Evolutionary conservation across 164 flowering plant species (phyloP), one percentile per base, ranked within the genome.

Genomic region (Sextonia rubra): DNA sequence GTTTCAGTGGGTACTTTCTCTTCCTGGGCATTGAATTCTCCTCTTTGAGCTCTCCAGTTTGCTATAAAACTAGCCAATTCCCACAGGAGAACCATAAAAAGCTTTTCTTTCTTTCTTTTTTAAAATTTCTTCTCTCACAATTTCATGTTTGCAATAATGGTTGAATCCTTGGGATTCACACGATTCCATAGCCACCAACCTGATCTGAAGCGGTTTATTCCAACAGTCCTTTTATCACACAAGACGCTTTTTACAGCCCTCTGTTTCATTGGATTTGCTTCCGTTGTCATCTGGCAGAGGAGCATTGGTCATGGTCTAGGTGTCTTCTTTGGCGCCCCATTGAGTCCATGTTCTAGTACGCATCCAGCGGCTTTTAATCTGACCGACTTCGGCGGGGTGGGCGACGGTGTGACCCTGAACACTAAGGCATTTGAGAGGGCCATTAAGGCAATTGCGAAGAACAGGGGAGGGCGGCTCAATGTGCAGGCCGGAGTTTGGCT

Each of bases 381-480:
- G 83, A 91, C 91, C 11, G 98, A 93, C 71, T 96, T 96, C 27
- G 98, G 98, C 0, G 99, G 77, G 30, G 88, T 88, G 0, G 99
- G 99, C 0, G 99, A 93, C 73, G 98, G 99, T 0, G 87, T 80
- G 11, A 88, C 93, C 11, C 15, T 87, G 61, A 93, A 96, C 68
- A 93, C 97, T 3, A 79, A 70, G 77, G 99, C 99, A 0, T 96
- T 96, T 69, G 93, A 91, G 86, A 78, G 77, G 78, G 99, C 97
- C n/a, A 71, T 93, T 3, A 70, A 68, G 12, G 90, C 86, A 14
- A 90, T 96, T 47, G 74, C 86, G 20, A 91, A 88, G 89, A 78
- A 86, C 56, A 82, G 88, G 74, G 99, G 99, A 14, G 99, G 88
- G 11, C 99, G 93, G 89, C 91, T 96, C 29, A 93, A 91, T 78